These are phyloP conservation scores for Rhizophora mangle DNA, from an alignment of 345 rosid genomes.

Conservation along the genomic window DNA sequence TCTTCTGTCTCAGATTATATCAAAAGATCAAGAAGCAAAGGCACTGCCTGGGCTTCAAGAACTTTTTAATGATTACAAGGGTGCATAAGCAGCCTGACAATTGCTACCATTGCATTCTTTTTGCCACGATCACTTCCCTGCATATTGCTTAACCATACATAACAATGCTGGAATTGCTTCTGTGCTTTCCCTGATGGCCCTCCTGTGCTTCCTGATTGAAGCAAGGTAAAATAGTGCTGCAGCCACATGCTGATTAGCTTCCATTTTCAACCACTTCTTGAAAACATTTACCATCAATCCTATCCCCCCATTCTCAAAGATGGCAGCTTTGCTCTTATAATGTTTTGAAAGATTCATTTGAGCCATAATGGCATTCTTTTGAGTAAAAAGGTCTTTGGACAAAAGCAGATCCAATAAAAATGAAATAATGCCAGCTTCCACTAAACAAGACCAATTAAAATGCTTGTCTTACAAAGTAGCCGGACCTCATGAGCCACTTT, in stretches of 20 bases:
- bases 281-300: constrained; percentile 42
- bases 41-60: constrained; percentile 52
- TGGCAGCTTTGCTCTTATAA: constrained; percentile 41
- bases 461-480: constrained; percentile 58
- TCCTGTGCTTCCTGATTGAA: constrained; percentile 58
- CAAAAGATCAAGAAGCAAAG: constrained; percentile 48
- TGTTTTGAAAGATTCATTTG: constrained; percentile 69
- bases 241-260: constrained; percentile 70
- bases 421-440: constrained; percentile 56
- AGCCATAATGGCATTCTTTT: constrained; percentile 69
- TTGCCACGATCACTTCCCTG: constrained; percentile 41
- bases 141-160: constrained; percentile 37
- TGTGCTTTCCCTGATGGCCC: constrained; percentile 55
- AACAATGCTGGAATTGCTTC: constrained; percentile 56
- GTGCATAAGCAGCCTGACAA: constrained; percentile 56
- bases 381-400: constrained; percentile 36
- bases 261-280: constrained; percentile 43
- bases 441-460: constrained; percentile 64
- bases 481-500: constrained; percentile 63
- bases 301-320: constrained; percentile 58
- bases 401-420: constrained; percentile 43
- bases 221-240: constrained; percentile 65
- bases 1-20: constrained; percentile 47
- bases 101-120: constrained; percentile 69
- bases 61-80: constrained; percentile 52